A percentile compares a stretch with the other conserved stretches of the same genome.
phyloP scores from a whole-genome alignment of 75 land plant genomes.

The Larix kaempferi region DNA sequence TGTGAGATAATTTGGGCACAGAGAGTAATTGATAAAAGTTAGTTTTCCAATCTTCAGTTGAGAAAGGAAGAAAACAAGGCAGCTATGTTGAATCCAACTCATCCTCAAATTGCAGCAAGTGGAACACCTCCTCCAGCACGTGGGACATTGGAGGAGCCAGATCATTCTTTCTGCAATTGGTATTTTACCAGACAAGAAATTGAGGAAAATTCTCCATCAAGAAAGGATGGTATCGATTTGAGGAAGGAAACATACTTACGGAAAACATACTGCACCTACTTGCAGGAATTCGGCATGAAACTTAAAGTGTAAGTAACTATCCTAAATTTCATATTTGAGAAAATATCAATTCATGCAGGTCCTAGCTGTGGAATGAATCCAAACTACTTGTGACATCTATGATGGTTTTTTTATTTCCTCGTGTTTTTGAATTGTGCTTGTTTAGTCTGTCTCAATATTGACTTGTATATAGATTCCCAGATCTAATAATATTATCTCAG shows the following conservation, averaged over 20 bases:
- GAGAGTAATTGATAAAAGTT: neutral
- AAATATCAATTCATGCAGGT: neutral
- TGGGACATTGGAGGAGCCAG: conserved; percentile 48
- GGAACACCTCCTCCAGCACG: conserved; percentile 23
- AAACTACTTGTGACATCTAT: neutral
- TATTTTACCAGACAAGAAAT: conserved; percentile 50
- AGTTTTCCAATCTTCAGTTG: neutral
- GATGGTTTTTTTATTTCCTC: neutral
- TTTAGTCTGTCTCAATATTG: neutral
- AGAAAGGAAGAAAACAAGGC: conserved; percentile 17
- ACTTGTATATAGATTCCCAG: neutral
- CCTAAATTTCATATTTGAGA: neutral
- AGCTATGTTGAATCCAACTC: conserved; percentile 31
- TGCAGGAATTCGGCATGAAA: conserved; percentile 63
- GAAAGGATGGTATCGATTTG: conserved; percentile 64
- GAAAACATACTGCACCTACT: conserved; percentile 59
- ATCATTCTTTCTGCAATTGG: conserved; percentile 55
- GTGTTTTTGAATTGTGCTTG: neutral
- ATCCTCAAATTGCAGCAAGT: conserved; percentile 29
- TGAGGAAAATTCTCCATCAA: conserved; percentile 67
- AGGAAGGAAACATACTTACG: conserved; percentile 60
- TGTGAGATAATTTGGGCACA: neutral
- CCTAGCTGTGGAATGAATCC: neutral
- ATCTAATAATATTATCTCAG: neutral
- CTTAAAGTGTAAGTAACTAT: conserved; percentile 62